phyloP scores from a whole-genome alignment of 1,284 basidiomycete genomes.

The Lignosus rhinocerotis region DNA sequence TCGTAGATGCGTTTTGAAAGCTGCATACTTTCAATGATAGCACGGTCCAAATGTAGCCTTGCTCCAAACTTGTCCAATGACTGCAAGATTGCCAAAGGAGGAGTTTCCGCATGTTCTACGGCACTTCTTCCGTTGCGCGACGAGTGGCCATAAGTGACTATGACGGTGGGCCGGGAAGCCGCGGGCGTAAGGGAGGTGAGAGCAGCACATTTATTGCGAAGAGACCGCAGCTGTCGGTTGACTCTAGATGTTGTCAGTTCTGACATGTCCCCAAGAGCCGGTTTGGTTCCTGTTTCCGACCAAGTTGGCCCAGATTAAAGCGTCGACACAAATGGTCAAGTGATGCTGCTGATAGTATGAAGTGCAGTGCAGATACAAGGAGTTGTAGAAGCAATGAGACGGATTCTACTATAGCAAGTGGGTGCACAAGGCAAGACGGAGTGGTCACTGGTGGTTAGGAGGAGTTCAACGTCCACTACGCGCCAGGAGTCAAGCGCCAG shows the following conservation, averaged over 20 bases:
- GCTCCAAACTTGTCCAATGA: constrained; percentile 36
- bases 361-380: no score
- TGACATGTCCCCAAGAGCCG: constrained; percentile 1
- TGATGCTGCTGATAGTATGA: no score
- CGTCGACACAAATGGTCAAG: no score
- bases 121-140: constrained; percentile 1
- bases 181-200: constrained; percentile 34
- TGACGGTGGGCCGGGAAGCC: constrained; percentile 20
- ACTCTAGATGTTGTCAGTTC: constrained; percentile 46
- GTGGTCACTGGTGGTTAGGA: not conserved
- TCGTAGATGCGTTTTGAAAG: constrained; percentile 51
- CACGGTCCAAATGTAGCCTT: constrained; percentile 39
- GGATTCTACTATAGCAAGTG: no score
- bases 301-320: no score
- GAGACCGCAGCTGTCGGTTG: constrained; percentile 52
- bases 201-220: constrained; percentile 51
- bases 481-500: constrained; percentile 9
- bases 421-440: not conserved
- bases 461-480: not conserved
- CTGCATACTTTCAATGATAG: constrained; percentile 39
- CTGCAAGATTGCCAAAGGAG: constrained; percentile 43
- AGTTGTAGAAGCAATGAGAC: no score
- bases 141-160: constrained; percentile 29
- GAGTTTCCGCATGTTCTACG: constrained; percentile 22
- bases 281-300: not conserved